Evolutionary conservation across 2,329 filamentous ascomycete species (phyloP), one percentile per base, ranked within the genome.

Genomic region (Botrytis deweyae): DNA sequence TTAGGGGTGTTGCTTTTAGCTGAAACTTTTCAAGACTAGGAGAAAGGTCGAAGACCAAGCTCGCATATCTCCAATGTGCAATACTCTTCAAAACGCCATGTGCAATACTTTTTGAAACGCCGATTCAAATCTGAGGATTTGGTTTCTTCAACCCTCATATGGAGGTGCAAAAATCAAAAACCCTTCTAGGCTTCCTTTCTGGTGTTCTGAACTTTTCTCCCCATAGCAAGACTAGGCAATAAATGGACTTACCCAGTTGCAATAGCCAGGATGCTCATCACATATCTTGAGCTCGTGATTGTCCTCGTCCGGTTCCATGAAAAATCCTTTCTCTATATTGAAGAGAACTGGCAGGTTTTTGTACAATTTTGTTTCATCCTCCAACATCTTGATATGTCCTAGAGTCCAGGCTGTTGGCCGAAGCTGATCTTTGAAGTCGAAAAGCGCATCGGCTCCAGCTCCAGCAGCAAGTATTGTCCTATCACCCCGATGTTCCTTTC

Each of bases 191-290:
- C n/a, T 29, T 58, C n/a, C 10, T 36, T 38, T 62, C 33, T 62
- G 33, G 10, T 62, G 4, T 25, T 38, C 36, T 62, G 36, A 40
- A 16, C 38, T 25, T 9, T 62, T 62, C 59, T 29, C n/a, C 7
- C 3, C 7, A 16, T 12, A 18, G 8, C 36, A 16, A 7, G 25
- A 42, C 18, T n/a, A 22, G 29, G 18, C 18, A 52, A 29, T 2
- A 55, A n/a, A n/a, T 22, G 67, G 58, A 70, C 75, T 76, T 16
- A 84, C 76, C 62, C 83, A 85, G 74, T 88, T 88, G 72, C 84
- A 85, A 75, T 88, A 89, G 5, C 87, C 87, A 0, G 87, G 87
- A 74, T 88, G 87, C 76, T 89, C 87, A 75, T 89, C 87, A 78
- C 88, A 86, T 66, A 87, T 82, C 76, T 87, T 87, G 25, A 87